Percentiles rank a stretch among this genome's conserved stretches.
These are phyloP conservation scores for Clavispora vitiphila DNA, from an alignment of 805 yeast species.

Conservation along the genomic window DNA sequence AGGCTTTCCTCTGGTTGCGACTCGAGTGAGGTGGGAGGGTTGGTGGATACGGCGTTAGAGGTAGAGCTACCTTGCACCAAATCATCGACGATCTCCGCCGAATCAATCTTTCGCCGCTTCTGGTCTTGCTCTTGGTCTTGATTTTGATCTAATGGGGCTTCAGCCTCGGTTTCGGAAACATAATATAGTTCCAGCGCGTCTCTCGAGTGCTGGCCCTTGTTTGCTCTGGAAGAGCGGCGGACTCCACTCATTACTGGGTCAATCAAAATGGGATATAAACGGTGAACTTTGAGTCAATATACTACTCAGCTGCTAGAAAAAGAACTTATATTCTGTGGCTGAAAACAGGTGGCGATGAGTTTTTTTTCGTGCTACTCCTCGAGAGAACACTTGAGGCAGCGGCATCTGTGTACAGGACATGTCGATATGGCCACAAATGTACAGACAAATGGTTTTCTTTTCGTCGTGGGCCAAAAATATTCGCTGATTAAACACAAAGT, in stretches of 20 bases:
- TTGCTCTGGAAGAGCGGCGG: slow-evolving; percentile 34
- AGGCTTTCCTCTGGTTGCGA: too few species aligned
- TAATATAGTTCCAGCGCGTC: slow-evolving; percentile 18
- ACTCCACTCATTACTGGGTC: slow-evolving; percentile 9
- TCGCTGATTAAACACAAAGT: too few species aligned
- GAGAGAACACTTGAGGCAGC: neutral
- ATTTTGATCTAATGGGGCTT: neutral
- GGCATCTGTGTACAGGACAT: neutral
- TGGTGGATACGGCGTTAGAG: too few species aligned
- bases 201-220: slow-evolving; percentile 37
- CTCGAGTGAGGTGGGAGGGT: too few species aligned
- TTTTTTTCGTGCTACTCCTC: neutral
- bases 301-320: neutral
- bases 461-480: too few species aligned
- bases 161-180: slow-evolving; percentile 2
- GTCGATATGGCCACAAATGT: too few species aligned
- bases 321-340: neutral
- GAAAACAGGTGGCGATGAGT: neutral
- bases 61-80: too few species aligned
- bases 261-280: too few species aligned
- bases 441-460: too few species aligned
- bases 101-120: slow-evolving; percentile 4
- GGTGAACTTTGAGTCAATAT: too few species aligned
- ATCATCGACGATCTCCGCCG: neutral
- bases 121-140: slow-evolving; percentile 5